Base-by-base conservation (phyloP, 2,329 filamentous ascomycete genomes). In the Exserohilum rostratum region DNA sequence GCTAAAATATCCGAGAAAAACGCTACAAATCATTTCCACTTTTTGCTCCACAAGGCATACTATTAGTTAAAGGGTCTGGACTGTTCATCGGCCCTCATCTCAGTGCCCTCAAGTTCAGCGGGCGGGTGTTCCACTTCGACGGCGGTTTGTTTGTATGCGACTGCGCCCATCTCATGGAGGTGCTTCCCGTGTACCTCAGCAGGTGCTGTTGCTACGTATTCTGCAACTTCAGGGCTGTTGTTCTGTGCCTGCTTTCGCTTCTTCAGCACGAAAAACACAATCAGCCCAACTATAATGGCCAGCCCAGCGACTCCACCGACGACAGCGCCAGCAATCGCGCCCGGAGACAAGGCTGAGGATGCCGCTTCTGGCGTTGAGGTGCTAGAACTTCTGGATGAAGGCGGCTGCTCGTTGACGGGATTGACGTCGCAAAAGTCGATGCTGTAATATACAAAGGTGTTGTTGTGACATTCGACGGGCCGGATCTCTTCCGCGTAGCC, bases 371-470 rank as follows among this genome's bases (percentile, higher is more conserved):
- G n/a, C 11, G 31, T 13, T 33, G 31, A 12, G 12, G 9, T 12
- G 10, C 6, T 18, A 11, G 35, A 12, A 15, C 2, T 10, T 17
- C 10, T 13, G 13, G 38, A 17, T 12, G 33, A 5, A 34, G 44
- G 38, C 5, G 50, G 38, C 5, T 39, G 39, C 17, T 50, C 9
- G 20, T 9, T 31, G 17, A 17, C 31, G 31, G 11, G 35, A 13
- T 12, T 33, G 17, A 35, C 30, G 18, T 55, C 47, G 35, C 52
- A 55, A 18, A 51, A 55, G 35, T 55, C 47, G 11, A 55, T 55
- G 18, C 46, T 54, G 35, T 55, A 51, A 22, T 55, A 55, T 9
- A 37, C 52, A 7, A 51, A 55, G 30, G 52, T 51, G 11, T 47
- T 51, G 12, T 55, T 55, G 52, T 46, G 46, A 17, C 52, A 55